phyloP scores from a whole-genome alignment of 306 rosid genomes.

The Citrullus amarus region DNA sequence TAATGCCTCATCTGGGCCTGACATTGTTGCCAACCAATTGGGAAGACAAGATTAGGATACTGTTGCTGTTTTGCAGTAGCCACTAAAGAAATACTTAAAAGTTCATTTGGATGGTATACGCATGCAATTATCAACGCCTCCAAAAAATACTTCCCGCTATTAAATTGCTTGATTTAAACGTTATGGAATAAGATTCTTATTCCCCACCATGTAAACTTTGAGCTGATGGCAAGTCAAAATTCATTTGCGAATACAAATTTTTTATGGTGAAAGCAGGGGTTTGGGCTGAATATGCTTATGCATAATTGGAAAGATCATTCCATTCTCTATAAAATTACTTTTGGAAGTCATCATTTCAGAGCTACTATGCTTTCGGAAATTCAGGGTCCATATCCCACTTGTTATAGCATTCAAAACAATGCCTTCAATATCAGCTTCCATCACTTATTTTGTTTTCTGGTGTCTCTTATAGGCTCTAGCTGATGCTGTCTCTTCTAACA shows the following conservation, averaged over 20 bases:
- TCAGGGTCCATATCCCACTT: neutral
- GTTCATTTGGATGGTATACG: neutral
- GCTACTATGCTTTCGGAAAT: neutral
- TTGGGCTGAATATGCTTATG: neutral
- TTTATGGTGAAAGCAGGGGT: neutral
- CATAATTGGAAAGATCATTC: neutral
- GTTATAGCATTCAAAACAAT: neutral
- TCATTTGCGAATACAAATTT: neutral
- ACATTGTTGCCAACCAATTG: neutral
- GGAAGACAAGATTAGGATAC: neutral
- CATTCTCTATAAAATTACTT: neutral
- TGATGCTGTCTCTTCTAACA: slow-evolving; percentile 30
- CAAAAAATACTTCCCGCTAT: neutral
- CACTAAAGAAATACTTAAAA: neutral
- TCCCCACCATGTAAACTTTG: neutral
- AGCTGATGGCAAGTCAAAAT: neutral
- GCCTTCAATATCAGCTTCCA: neutral
- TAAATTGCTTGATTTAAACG: neutral
- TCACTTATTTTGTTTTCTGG: slow-evolving; percentile 12
- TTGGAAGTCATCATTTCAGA: neutral
- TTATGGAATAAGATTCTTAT: neutral
- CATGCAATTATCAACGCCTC: neutral
- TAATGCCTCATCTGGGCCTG: neutral
- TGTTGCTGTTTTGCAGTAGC: neutral
- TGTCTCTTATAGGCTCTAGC: slow-evolving; percentile 34